Conservation (phyloP, 345 rosid species). For the Trapa bicornis region DNA sequence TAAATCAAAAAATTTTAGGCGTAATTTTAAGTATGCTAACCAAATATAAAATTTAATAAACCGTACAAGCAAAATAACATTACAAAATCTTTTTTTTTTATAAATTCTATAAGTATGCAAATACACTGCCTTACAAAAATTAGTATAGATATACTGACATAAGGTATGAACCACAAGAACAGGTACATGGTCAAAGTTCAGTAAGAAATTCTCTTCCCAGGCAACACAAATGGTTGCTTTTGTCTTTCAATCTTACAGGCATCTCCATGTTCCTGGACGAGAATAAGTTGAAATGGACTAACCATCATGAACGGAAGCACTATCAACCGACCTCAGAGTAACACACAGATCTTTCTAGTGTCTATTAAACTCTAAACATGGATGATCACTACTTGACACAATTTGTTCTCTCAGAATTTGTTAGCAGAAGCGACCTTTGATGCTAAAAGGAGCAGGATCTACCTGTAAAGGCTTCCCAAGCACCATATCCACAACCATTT, state of each 20-base stretch:
- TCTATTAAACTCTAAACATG: not conserved
- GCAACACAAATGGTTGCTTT: conserved; percentile 2
- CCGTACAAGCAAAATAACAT: too few species aligned
- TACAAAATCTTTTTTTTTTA: too few species aligned
- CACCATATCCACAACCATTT: conserved; percentile 73
- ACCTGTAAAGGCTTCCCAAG: conserved; percentile 39
- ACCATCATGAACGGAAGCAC: too few species aligned
- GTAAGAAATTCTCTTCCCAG: conserved; percentile 32
- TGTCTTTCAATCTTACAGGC: not conserved
- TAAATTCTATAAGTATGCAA: too few species aligned
- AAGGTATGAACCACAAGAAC: conserved; percentile 24
- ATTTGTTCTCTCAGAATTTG: not conserved
- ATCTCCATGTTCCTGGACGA: not conserved
- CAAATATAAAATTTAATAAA: too few species aligned
- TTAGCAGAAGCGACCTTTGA: conserved; percentile 35
- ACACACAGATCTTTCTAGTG: not conserved
- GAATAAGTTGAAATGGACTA: not conserved
- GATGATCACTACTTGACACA: not conserved
- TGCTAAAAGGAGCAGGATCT: conserved; percentile 36
- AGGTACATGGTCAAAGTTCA: conserved; percentile 40
- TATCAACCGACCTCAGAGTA: not conserved
- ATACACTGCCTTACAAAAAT: too few species aligned
- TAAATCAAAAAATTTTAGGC: too few species aligned
- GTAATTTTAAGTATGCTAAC: too few species aligned
- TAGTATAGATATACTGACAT: too few species aligned